Evolutionary conservation across 1,284 basidiomycete species (phyloP), one percentile per base, ranked within the genome.

Genomic region (Irpex lacteus): DNA sequence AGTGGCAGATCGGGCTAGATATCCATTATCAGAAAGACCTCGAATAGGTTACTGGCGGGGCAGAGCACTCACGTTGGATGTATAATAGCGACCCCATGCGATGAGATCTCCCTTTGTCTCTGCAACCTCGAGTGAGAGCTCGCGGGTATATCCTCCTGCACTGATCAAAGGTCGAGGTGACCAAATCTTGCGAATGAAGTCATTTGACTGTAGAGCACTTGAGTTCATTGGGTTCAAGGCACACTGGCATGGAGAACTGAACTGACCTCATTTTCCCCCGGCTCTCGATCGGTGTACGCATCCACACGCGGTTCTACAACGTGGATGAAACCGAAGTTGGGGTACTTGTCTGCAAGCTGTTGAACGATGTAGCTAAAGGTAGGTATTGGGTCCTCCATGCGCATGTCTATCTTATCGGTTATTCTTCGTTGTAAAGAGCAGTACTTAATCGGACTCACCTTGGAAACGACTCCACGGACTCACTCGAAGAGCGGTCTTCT

Each of bases 281-380:
- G 36, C 58, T 68, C 63, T 11, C 68, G 66, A 2, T 68, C 66
- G 9, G 21, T 70, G 50, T 65, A 60, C 67, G 70, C 5, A 47
- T 59, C 0, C n/a, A 75, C 70, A 13, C 76, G 70, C 0, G 77
- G 74, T 68, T 83, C 81, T 49, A 82, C 74, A 38, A 78, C 72
- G 71, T 86, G 85, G 19, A 89, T 67, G 70, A 87, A 90, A 0
- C 85, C 85, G 8, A 89, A 73, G 34, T 79, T 69, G 13, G 84
- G 81, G 67, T 78, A 76, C 5, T 72, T 68, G 53, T 76, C 60
- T 60, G 72, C 73, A 21, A 0, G 9, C 11, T 44, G 9, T 6
- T 44, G 11, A n/a, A 44, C 40, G 40, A 44, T 44, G n/a, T 44
- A 44, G 40, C 40, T 44, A 5, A 11, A 44, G n/a, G 40, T 44